These are phyloP conservation scores for Quillaja saponaria DNA, from an alignment of 306 rosid genomes.

Conservation along the genomic window DNA sequence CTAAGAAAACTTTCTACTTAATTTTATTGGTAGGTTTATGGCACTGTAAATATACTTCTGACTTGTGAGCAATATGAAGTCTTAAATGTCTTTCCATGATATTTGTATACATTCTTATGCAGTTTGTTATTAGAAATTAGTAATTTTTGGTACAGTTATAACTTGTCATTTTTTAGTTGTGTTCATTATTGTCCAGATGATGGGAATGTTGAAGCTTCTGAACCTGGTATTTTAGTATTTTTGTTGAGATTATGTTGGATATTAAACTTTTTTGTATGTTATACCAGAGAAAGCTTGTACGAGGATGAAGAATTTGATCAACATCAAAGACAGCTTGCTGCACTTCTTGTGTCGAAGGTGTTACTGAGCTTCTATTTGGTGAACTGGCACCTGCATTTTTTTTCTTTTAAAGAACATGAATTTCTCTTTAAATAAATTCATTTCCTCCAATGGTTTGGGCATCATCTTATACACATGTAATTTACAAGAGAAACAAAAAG, in stretches of 20 bases:
- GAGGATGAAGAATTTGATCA: slow-evolving; percentile 94
- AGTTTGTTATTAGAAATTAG: not conserved
- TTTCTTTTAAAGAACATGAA: not conserved
- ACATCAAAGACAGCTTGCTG: slow-evolving; percentile 90
- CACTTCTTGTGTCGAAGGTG: slow-evolving; percentile 91
- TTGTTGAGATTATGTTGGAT: not conserved
- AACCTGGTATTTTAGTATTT: slow-evolving; percentile 11
- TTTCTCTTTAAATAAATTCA: slow-evolving; percentile 1
- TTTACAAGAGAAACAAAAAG: not conserved
- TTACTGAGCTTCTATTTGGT: slow-evolving; percentile 16
- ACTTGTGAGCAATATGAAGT: no score
- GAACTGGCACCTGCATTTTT: slow-evolving; percentile 16
- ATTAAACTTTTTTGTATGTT: not conserved
- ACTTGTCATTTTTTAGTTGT: slow-evolving; percentile 10
- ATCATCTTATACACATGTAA: not conserved
- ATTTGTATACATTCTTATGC: no score
- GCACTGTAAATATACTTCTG: no score
- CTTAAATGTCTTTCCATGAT: no score
- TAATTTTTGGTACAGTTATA: not conserved
- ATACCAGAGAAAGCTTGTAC: slow-evolving; percentile 83
- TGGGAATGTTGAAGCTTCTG: slow-evolving; percentile 12
- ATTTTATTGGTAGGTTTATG: no score
- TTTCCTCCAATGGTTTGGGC: slow-evolving; percentile 1
- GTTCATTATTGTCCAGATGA: not conserved
- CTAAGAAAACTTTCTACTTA: no score